Percentiles rank a stretch among this genome's conserved stretches.
phyloP scores from a whole-genome alignment of 495 filamentous ascomycete species.

The Tuber brumale region DNA sequence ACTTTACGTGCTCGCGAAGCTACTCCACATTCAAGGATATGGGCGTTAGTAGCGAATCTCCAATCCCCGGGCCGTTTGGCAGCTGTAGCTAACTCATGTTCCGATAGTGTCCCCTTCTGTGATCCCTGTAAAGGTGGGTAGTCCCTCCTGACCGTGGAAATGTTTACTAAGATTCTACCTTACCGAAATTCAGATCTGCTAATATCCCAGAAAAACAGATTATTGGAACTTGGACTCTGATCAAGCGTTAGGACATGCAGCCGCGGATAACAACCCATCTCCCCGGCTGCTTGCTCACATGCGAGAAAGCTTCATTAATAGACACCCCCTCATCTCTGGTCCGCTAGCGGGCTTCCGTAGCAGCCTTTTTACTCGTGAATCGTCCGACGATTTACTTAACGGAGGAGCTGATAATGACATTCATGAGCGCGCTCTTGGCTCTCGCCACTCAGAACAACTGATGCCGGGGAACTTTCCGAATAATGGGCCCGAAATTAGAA shows the following conservation, averaged over 20 bases:
- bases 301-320: background rate
- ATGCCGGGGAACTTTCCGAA: background rate
- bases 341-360: background rate
- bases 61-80: background rate
- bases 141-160: background rate
- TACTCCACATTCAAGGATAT: background rate
- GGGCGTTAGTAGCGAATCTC: background rate
- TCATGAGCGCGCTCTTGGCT: background rate
- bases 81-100: background rate
- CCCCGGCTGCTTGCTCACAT: constrained; percentile 1
- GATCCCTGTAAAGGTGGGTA: background rate
- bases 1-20: background rate
- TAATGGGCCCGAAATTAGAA: background rate
- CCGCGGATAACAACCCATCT: background rate
- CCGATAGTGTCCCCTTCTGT: background rate
- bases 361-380: background rate
- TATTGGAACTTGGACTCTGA: constrained; percentile 1
- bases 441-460: background rate
- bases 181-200: background rate
- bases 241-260: background rate
- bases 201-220: constrained; percentile 1
- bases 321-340: background rate
- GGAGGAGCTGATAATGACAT: background rate
- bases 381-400: background rate
- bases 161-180: constrained; percentile 3